Conservation (phyloP, 345 rosid genomes). For the Balakata baccata region DNA sequence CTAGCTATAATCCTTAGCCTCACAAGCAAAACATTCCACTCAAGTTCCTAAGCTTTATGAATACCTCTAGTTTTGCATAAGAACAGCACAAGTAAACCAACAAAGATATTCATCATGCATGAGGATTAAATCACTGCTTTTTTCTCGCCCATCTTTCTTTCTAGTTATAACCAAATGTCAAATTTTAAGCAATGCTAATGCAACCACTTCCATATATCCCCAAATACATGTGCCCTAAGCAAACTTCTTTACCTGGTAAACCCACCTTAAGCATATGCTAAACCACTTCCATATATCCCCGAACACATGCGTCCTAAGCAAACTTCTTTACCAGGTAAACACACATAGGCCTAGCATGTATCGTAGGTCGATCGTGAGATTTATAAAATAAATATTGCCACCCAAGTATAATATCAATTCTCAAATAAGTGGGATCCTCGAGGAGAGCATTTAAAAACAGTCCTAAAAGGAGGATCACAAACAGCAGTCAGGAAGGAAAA, state of each 20-base stretch:
- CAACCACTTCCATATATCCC: neutral
- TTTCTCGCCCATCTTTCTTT: neutral
- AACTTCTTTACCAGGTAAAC: neutral
- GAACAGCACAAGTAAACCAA: neutral
- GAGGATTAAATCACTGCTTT: neutral
- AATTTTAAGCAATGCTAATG: neutral
- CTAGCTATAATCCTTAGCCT: neutral
- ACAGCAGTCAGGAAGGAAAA: neutral
- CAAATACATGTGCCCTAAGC: neutral
- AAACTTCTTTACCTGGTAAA: neutral
- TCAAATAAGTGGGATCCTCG: neutral
- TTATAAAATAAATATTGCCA: neutral
- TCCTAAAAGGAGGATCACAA: neutral
- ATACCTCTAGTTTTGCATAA: neutral
- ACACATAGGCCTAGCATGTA: neutral
- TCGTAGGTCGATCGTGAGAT: neutral
- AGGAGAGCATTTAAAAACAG: neutral
- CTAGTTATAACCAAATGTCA: neutral
- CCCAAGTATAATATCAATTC: neutral
- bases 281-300: neutral
- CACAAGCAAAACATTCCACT: neutral
- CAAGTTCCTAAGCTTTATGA: neutral
- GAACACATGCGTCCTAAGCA: neutral
- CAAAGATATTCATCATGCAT: neutral
- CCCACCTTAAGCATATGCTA: neutral